Base-by-base conservation (phyloP, 2,329 filamentous ascomycete genomes). In the Xenoacremonium recifei region DNA sequence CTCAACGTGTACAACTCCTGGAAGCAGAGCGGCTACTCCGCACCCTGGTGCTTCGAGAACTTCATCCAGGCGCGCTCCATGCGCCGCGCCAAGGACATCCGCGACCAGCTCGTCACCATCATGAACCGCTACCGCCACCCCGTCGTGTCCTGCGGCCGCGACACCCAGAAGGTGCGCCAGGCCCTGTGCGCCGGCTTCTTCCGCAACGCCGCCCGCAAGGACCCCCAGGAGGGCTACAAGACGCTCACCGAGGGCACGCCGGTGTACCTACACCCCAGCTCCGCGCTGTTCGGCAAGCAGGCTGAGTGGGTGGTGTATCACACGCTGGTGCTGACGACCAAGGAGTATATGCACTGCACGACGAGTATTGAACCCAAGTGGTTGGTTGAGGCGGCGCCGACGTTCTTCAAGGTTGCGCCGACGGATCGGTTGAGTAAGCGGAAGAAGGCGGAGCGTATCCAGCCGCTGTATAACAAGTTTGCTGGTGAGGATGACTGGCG, bases 1-100 rank as follows among this genome's bases (percentile, higher is more conserved):
- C 80, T 99, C 32, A 99, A 99, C 56, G 91, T 99, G 1, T 99
- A 95, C 72, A 96, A 96, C 59, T 84, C 80, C n/a, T 99, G 93
- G 93, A 96, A 96, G 64, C 77, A 84, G 33, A 86, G 82, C 49
- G 84, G 85, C 6, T 95, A 81, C 68, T 87, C 83, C 37, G 88
- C 83, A 43, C 84, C 91, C 0, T 99, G 93, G 93, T 97, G 93
- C 62, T 92, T 89, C 54, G 95, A 99, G 61, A 96, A 99, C 66
- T 99, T 95, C 64, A 93, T 99, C 62, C 91, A 97, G 62, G 90
- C 89, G 4, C 82, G 91, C 2, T 84, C 84, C 23, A 96, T 99
- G 80, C 80, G 83, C 44, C 85, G 92, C 10, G 91, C 89, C 9
- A 88, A 92, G 63, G 93, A 99, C 62, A 90, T 99, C 1, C 82